Conservation (phyloP, 2,329 filamentous ascomycete species). For the Botrytis aclada region DNA sequence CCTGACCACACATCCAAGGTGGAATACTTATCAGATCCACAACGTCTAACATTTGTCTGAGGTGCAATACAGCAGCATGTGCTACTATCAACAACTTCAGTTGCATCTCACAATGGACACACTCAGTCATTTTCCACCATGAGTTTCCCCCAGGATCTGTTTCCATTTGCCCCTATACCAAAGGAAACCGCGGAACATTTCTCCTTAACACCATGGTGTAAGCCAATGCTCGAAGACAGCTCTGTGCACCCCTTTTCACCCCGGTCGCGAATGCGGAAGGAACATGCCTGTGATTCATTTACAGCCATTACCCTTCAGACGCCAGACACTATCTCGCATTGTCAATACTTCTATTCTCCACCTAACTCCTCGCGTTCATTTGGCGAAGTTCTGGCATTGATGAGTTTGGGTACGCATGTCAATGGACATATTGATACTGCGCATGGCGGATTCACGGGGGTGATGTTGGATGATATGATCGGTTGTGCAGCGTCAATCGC, state of each 20-base stretch:
- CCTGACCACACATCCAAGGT: not conserved
- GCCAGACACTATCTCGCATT: slow-evolving; percentile 26
- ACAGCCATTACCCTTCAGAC: slow-evolving; percentile 14
- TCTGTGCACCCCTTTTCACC: slow-evolving; percentile 25
- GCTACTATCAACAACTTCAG: not conserved
- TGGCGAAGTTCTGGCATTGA: slow-evolving; percentile 23
- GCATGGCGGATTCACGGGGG: slow-evolving; percentile 59
- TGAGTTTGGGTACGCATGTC: slow-evolving; percentile 48
- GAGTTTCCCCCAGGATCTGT: not conserved
- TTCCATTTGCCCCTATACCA: not conserved
- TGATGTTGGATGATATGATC: slow-evolving; percentile 57
- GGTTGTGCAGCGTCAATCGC: slow-evolving; percentile 22
- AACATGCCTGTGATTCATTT: slow-evolving; percentile 23
- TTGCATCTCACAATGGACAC: not conserved
- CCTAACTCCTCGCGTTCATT: slow-evolving; percentile 11
- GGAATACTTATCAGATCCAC: not conserved
- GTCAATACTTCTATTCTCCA: slow-evolving; percentile 27
- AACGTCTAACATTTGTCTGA: not conserved
- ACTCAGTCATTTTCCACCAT: not conserved
- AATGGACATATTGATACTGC: slow-evolving; percentile 53
- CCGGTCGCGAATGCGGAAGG: slow-evolving; percentile 8
- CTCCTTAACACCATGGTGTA: slow-evolving; percentile 23
- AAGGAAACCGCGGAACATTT: slow-evolving; percentile 25
- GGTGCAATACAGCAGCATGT: not conserved
- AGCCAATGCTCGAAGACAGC: slow-evolving; percentile 25